Percentiles rank a stretch among this genome's conserved stretches.
Evolutionary conservation across 768 basidiomycete species (phyloP).

Genomic region (Termitomyces sp.): DNA sequence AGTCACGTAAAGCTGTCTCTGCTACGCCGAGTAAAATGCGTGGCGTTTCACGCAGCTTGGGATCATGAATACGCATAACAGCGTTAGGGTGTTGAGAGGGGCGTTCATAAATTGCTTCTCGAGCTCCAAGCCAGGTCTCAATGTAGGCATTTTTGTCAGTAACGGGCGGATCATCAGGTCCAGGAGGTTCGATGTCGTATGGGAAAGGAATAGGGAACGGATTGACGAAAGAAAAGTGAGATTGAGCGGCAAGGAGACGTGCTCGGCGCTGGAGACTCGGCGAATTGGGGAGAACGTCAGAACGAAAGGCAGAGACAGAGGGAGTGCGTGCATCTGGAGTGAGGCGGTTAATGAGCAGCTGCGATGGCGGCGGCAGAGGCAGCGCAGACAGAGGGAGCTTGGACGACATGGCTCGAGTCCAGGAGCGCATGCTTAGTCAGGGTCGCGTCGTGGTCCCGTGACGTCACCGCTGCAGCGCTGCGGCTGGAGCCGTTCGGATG

Average conservation of each 20-base stretch:
- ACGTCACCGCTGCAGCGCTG: too few species aligned
- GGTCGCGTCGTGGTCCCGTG: too few species aligned
- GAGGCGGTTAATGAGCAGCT: conserved; percentile 41
- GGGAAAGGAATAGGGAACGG: conserved; percentile 86
- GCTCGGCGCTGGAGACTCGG: conserved; percentile 74
- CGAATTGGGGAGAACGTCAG: conserved; percentile 42
- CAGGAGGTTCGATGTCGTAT: conserved; percentile 61
- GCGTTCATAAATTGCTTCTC: conserved; percentile 52
- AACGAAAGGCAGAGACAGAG: conserved; percentile 49
- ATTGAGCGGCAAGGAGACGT: conserved; percentile 51
- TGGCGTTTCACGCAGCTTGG: conserved; percentile 48
- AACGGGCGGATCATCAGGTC: conserved; percentile 30
- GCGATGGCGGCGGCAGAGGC: not conserved
- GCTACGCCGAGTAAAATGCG: conserved; percentile 73
- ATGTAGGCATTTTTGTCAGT: conserved; percentile 63
- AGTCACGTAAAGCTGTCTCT: conserved; percentile 65
- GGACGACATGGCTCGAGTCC: not conserved
- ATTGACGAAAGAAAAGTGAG: conserved; percentile 79
- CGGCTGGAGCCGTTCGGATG: too few species aligned
- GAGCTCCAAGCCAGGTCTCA: conserved; percentile 71
- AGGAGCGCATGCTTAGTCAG: not conserved
- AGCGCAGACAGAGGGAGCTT: conserved; percentile 31
- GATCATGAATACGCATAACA: conserved; percentile 42
- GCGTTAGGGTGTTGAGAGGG: conserved; percentile 16
- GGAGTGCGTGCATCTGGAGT: conserved; percentile 62